These are phyloP conservation scores for Cutaneotrichosporon cavernicola DNA, from an alignment of 1,284 basidiomycete genomes.

Conservation along the genomic window DNA sequence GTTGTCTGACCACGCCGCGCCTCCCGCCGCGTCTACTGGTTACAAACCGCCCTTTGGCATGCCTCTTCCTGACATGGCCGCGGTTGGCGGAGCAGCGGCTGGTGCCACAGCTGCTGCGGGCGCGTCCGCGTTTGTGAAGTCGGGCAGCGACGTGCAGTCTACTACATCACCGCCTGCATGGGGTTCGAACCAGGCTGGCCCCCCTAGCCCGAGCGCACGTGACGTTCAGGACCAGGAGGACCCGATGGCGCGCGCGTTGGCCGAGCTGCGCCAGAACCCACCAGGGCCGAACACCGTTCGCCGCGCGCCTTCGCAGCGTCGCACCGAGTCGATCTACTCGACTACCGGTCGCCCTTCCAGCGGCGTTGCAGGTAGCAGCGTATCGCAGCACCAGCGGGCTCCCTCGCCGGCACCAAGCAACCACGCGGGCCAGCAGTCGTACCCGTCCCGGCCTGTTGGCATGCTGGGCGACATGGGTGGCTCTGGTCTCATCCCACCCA, in stretches of 20 bases:
- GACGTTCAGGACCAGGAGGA: slow-evolving; percentile 60
- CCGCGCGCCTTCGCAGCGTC: slow-evolving; percentile 45
- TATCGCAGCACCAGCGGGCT: slow-evolving; percentile 15
- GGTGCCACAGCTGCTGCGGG: slow-evolving; percentile 28
- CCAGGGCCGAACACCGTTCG: slow-evolving; percentile 47
- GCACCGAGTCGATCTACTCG: slow-evolving; percentile 42
- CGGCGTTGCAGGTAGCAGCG: not conserved
- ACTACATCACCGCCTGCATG: slow-evolving; percentile 37
- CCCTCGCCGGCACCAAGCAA: slow-evolving; percentile 36
- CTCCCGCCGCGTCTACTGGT: slow-evolving; percentile 7
- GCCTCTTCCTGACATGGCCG: slow-evolving; percentile 41
- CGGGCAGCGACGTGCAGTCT: slow-evolving; percentile 30
- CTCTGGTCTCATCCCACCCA: slow-evolving; percentile 50
- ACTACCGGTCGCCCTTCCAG: slow-evolving; percentile 17
- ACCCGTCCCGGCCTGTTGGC: not conserved
- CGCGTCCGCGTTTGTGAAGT: slow-evolving; percentile 26
- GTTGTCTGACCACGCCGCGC: not conserved
- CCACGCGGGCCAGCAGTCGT: slow-evolving; percentile 29
- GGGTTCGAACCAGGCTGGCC: slow-evolving; percentile 15
- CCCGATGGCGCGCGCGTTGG: slow-evolving; percentile 62
- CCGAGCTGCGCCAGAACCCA: slow-evolving; percentile 28
- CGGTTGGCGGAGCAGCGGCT: slow-evolving; percentile 20
- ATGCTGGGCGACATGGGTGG: slow-evolving; percentile 34
- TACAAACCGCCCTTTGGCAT: slow-evolving; percentile 43
- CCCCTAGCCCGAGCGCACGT: slow-evolving; percentile 33